These are phyloP conservation scores for Puccinia triticina DNA, from an alignment of 1,284 basidiomycete species.

Conservation along the genomic window DNA sequence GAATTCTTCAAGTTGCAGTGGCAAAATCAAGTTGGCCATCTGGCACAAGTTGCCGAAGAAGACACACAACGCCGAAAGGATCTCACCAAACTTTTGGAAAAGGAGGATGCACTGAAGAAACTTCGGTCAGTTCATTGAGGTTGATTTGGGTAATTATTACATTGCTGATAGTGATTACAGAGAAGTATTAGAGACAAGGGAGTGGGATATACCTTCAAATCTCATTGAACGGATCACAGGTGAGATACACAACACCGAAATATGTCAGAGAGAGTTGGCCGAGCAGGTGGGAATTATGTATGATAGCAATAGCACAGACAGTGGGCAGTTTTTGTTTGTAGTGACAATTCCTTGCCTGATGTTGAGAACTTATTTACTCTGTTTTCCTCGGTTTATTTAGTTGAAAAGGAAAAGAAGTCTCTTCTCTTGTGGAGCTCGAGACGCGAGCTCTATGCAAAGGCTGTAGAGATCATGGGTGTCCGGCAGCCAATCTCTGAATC, in stretches of 20 bases:
- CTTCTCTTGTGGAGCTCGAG: constrained; percentile 3
- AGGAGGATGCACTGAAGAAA: background rate
- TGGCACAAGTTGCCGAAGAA: background rate
- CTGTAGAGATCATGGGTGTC: background rate
- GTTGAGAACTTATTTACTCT: too few species aligned
- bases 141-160: background rate
- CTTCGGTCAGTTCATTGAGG: background rate
- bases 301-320: background rate
- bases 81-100: background rate
- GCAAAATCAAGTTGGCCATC: background rate
- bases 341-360: too few species aligned
- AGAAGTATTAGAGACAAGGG: background rate
- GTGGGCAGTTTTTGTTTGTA: background rate
- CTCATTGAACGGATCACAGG: background rate
- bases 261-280: background rate
- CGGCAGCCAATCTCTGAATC: background rate
- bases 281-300: background rate
- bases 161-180: background rate
- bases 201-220: background rate
- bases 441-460: background rate
- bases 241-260: background rate
- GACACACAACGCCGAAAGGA: background rate
- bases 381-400: background rate
- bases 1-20: background rate
- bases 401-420: background rate